Conservation (phyloP, 129 eudicot species). For the Arctium lappa region DNA sequence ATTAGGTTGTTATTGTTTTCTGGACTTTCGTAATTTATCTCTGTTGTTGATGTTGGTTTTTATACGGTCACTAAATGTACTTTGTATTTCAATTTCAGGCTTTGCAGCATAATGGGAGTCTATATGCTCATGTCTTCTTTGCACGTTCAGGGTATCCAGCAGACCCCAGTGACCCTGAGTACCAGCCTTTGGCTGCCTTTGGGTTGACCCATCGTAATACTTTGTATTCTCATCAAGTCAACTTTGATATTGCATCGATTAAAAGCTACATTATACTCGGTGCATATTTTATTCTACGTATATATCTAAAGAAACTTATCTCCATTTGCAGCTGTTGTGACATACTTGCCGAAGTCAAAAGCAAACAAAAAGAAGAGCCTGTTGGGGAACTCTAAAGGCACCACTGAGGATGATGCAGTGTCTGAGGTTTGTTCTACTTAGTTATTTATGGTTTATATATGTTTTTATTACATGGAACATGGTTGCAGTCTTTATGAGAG, state of each 20-base stretch:
- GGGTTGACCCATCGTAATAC: conserved; percentile 72
- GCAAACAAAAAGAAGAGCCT: conserved; percentile 76
- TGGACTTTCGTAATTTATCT: not conserved
- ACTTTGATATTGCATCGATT: not conserved
- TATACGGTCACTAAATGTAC: not conserved
- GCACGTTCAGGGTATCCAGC: conserved; percentile 89
- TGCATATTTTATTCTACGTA: not conserved
- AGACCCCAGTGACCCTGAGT: conserved; percentile 90
- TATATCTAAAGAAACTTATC: not conserved
- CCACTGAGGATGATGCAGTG: conserved; percentile 33
- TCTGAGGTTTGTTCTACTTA: conserved; percentile 51
- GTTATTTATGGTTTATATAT: not conserved
- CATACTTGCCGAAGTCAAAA: conserved; percentile 81
- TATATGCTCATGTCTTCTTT: conserved; percentile 87
- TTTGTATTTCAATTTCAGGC: conserved; percentile 45
- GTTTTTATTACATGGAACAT: not conserved
- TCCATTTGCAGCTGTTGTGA: conserved; percentile 59
- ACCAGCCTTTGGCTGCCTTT: conserved; percentile 72
- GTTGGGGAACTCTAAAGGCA: conserved; percentile 50
- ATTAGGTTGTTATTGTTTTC: not conserved
- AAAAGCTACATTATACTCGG: not conserved
- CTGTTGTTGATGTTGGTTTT: not conserved
- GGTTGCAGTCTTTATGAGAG: not conserved
- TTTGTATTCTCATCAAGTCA: conserved; percentile 4
- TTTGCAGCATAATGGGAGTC: conserved; percentile 81